Percentiles rank a stretch among this genome's conserved stretches.
Conservation (phyloP, 768 basidiomycete genomes). For the Galerina sulciceps region DNA sequence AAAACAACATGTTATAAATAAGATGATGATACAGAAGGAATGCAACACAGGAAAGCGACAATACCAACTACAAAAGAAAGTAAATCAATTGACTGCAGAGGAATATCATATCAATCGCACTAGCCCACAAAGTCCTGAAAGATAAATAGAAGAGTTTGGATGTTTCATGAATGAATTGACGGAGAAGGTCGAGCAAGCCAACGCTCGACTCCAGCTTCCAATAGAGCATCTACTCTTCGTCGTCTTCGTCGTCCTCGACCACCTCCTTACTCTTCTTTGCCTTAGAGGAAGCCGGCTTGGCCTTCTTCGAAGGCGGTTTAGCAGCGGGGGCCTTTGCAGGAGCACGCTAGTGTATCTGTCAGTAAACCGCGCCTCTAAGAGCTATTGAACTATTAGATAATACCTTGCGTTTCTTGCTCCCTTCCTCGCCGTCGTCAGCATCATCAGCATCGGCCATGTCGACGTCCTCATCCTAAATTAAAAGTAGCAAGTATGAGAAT, state of each 20-base stretch:
- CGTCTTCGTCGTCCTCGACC: conserved; percentile 50
- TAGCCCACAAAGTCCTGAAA: no score
- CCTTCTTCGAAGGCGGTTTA: conserved; percentile 53
- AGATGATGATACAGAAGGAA: no score
- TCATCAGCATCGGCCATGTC: conserved; percentile 43
- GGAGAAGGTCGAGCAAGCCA: no score
- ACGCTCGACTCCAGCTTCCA: no score
- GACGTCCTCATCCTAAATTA: conserved; percentile 40
- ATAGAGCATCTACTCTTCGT: neutral
- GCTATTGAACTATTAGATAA: neutral
- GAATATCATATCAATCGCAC: no score
- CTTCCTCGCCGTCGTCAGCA: conserved; percentile 49
- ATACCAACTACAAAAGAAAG: no score
- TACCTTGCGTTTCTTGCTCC: conserved; percentile 77
- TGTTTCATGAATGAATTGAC: no score
- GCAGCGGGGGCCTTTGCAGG: conserved; percentile 40
- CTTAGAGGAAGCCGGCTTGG: conserved; percentile 47
- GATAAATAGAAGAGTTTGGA: no score
- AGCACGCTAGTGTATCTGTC: conserved; percentile 23
- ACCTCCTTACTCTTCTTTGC: conserved; percentile 55
- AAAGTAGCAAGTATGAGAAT: neutral
- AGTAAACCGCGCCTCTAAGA: neutral
- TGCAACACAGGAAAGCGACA: no score
- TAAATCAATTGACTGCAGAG: no score
- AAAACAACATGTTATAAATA: no score